Percentiles rank a stretch among this genome's conserved stretches.
Conservation (phyloP, 495 filamentous ascomycete species). For the Hypoxylon lienhwacheense region DNA sequence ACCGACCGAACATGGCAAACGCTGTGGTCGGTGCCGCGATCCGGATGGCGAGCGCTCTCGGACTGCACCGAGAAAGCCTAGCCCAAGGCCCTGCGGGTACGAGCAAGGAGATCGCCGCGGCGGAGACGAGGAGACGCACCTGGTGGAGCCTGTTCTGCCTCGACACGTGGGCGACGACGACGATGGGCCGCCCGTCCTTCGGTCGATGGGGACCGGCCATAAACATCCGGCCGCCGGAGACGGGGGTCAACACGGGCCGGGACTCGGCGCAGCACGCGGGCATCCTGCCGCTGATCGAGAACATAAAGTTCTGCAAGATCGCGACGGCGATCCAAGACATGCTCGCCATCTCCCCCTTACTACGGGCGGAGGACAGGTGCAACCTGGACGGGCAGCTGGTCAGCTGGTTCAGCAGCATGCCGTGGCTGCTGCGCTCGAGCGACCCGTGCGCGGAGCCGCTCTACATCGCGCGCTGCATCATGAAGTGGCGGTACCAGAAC, state of each 20-base stretch:
- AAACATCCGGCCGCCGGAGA: slow-evolving; percentile 69
- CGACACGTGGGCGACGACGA: slow-evolving; percentile 77
- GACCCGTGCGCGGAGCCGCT: slow-evolving; percentile 72
- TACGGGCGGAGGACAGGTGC: slow-evolving; percentile 64
- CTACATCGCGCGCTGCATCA: slow-evolving; percentile 68
- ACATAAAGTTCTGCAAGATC: slow-evolving; percentile 80
- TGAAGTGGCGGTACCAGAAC: slow-evolving; percentile 82
- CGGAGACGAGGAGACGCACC: slow-evolving; percentile 68
- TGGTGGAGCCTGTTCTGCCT: slow-evolving; percentile 84
- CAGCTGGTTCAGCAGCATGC: slow-evolving; percentile 71
- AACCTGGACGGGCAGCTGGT: slow-evolving; percentile 68
- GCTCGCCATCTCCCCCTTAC: slow-evolving; percentile 67
- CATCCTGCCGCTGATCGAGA: slow-evolving; percentile 72
- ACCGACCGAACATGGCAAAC: slow-evolving; percentile 75
- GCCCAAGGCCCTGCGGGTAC: slow-evolving; percentile 45
- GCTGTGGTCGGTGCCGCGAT: slow-evolving; percentile 66
- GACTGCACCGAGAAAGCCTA: slow-evolving; percentile 72
- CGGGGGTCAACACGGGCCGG: slow-evolving; percentile 47
- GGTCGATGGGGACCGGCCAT: slow-evolving; percentile 73
- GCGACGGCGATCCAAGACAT: slow-evolving; percentile 76
- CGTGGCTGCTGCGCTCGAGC: slow-evolving; percentile 67
- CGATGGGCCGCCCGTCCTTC: slow-evolving; percentile 75
- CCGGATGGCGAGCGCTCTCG: slow-evolving; percentile 71
- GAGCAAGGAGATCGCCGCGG: slow-evolving; percentile 55
- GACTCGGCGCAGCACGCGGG: slow-evolving; percentile 62